Evolutionary conservation across 2,329 filamentous ascomycete genomes (phyloP), one percentile per base, ranked within the genome.

Genomic region (Paraphoma sp.): DNA sequence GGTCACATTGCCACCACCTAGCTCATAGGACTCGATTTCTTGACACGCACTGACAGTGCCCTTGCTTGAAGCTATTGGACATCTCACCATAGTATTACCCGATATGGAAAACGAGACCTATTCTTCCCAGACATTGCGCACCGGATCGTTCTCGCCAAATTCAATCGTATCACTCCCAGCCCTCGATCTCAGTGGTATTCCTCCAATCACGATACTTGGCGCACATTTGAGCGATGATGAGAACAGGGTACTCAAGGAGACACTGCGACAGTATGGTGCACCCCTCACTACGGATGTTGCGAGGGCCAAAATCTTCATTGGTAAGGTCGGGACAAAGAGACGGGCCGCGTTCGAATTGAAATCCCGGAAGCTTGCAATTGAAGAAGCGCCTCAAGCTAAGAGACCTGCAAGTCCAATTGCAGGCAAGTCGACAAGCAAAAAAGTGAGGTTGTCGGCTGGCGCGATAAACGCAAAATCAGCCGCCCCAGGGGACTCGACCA

Each of bases 291-390:
- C 89, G 56, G 86, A 94, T 72, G 80, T 89, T 50, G 80, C 82
- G 12, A 89, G 94, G 74, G 92, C 92, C 0, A 82, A 85, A 4
- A 75, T 97, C 3, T 81, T 97, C 1, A 73, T 98, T 30, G 92
- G 90, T 1, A 91, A 88, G 63, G 83, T 96, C 33, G 82, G 82
- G 0, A 88, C 86, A 53, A 88, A 86, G 62, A 84, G 87, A 66
- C 84, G 94, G 16, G 92, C 92, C 0, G 82, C 85, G 45, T 88
- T 96, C 65, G 94, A 98, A 76, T 79, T 98, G 58, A 84, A 91
- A 51, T 83, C 86, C 6, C 83, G 86, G 45, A 88, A 87, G 12
- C 65, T 97, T 2, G 73, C 77, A 41, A 87, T 87, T 0, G 80
- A 85, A 52, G 85, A 87, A 54, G 64, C 81, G 3, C 54, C 69